phyloP scores from a whole-genome alignment of 108 stramenopile species.

The Skeletonema potamos region DNA sequence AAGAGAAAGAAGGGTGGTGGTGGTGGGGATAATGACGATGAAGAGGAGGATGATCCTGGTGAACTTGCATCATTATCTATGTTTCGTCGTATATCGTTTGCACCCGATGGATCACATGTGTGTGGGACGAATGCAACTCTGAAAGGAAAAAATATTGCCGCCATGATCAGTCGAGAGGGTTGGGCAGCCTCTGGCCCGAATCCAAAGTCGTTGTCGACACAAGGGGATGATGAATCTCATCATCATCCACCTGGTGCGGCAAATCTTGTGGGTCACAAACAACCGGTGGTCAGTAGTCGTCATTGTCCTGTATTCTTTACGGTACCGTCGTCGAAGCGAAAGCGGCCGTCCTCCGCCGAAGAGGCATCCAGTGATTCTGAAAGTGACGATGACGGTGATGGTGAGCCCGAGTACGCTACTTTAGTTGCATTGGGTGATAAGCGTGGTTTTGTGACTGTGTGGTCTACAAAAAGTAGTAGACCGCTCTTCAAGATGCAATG shows the following conservation, averaged over 20 bases:
- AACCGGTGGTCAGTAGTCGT: slow-evolving; percentile 80
- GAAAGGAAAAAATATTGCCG: slow-evolving; percentile 83
- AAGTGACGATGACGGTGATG: slow-evolving; percentile 44
- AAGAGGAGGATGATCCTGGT: slow-evolving; percentile 60
- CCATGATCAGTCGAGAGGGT: slow-evolving; percentile 84
- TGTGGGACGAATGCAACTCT: slow-evolving; percentile 85
- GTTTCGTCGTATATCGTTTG: slow-evolving; percentile 85
- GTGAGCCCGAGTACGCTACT: slow-evolving; percentile 79
- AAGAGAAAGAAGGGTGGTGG: slow-evolving; percentile 25
- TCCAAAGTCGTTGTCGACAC: slow-evolving; percentile 13
- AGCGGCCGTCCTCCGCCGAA: neutral
- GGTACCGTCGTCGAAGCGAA: slow-evolving; percentile 21
- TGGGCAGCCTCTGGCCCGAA: slow-evolving; percentile 70
- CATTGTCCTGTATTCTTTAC: slow-evolving; percentile 76
- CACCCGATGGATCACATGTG: slow-evolving; percentile 84
- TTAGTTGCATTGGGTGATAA: slow-evolving; percentile 85
- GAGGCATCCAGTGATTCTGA: slow-evolving; percentile 17
- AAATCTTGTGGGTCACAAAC: slow-evolving; percentile 90
- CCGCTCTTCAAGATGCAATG: slow-evolving; percentile 87
- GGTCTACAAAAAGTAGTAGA: slow-evolving; percentile 72
- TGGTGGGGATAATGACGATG: slow-evolving; percentile 6
- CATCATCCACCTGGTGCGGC: slow-evolving; percentile 65
- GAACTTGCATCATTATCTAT: slow-evolving; percentile 65
- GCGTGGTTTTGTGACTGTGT: slow-evolving; percentile 83
- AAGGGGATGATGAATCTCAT: neutral